Conservation (phyloP, 768 basidiomycete species). For the Trametes sanguinea region DNA sequence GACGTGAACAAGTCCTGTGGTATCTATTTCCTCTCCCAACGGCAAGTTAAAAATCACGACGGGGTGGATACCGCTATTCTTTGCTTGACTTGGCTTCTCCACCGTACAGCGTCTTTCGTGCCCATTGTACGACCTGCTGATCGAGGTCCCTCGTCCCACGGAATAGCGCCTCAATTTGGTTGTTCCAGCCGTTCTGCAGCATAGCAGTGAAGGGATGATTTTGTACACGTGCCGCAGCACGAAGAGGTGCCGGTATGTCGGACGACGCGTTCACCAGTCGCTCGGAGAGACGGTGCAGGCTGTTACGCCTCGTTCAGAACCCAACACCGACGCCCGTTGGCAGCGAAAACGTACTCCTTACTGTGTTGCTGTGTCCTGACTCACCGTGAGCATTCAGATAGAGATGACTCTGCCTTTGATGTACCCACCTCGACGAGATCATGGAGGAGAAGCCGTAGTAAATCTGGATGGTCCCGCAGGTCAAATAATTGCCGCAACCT, state of each 20-base stretch:
- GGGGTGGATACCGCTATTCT: too few relatives aligned
- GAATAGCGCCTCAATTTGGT: slow-evolving; percentile 31
- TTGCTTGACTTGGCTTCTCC: too few relatives aligned
- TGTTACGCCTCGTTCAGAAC: not conserved
- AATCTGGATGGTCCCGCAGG: slow-evolving; percentile 24
- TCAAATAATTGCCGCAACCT: not conserved
- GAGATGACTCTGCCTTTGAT: too few relatives aligned
- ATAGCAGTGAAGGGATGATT: slow-evolving; percentile 28
- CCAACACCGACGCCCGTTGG: not conserved
- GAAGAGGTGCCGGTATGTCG: slow-evolving; percentile 22
- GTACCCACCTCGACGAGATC: slow-evolving; percentile 28
- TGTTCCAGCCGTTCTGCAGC: slow-evolving; percentile 34
- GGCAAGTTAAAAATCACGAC: too few relatives aligned
- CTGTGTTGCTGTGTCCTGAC: slow-evolving; percentile 30
- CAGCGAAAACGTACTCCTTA: slow-evolving; percentile 23
- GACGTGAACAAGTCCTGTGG: too few relatives aligned
- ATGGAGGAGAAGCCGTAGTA: slow-evolving; percentile 34
- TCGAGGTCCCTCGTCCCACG: slow-evolving; percentile 25
- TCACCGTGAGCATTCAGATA: too few relatives aligned
- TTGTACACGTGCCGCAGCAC: slow-evolving; percentile 29
- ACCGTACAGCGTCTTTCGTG: too few relatives aligned
- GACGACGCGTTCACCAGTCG: slow-evolving; percentile 28
- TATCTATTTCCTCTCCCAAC: too few relatives aligned
- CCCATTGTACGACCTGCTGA: too few relatives aligned
- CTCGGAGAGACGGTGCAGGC: slow-evolving; percentile 28